Conservation (phyloP, 768 basidiomycete species). For the Leucocoprinus sp. region DNA sequence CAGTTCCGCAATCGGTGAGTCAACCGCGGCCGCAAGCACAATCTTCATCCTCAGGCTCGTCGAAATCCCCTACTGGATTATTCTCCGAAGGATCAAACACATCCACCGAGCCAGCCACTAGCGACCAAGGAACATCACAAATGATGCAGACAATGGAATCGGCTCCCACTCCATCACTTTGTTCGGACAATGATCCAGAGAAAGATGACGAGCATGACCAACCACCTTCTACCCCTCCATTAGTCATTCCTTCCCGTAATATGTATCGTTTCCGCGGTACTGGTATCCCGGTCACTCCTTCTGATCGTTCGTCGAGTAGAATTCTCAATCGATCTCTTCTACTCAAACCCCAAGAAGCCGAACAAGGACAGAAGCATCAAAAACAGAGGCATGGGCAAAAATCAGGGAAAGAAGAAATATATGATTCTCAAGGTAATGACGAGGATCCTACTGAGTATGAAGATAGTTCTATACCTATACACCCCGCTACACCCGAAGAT, state of each 20-base stretch:
- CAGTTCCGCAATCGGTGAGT: not conserved
- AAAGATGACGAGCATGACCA: constrained; percentile 43
- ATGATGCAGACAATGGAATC: constrained; percentile 19
- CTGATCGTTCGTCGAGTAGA: constrained; percentile 1
- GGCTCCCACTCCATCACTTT: constrained; percentile 60
- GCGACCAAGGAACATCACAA: constrained; percentile 10
- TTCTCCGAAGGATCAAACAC: constrained; percentile 10
- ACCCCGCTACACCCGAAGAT: constrained; percentile 7
- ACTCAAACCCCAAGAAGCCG: not conserved
- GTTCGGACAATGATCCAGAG: constrained; percentile 58
- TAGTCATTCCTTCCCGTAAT: constrained; percentile 9
- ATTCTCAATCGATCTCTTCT: constrained; percentile 1
- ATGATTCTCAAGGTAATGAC: constrained; percentile 19
- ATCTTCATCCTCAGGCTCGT: constrained; percentile 2
- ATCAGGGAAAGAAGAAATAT: not conserved
- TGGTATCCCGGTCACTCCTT: constrained; percentile 19
- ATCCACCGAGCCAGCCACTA: constrained; percentile 7
- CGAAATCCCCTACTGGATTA: constrained; percentile 5
- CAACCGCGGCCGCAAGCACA: not conserved
- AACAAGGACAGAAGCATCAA: not conserved
- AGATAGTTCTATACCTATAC: constrained; percentile 4
- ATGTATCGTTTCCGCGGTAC: constrained; percentile 17
- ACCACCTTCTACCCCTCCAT: constrained; percentile 45
- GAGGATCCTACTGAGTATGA: constrained; percentile 23
- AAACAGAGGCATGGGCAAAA: constrained; percentile 15